These are phyloP conservation scores for Sphagnum magellanicum DNA, from an alignment of 228 moss, liverwort and hornwort genomes.

Conservation along the genomic window DNA sequence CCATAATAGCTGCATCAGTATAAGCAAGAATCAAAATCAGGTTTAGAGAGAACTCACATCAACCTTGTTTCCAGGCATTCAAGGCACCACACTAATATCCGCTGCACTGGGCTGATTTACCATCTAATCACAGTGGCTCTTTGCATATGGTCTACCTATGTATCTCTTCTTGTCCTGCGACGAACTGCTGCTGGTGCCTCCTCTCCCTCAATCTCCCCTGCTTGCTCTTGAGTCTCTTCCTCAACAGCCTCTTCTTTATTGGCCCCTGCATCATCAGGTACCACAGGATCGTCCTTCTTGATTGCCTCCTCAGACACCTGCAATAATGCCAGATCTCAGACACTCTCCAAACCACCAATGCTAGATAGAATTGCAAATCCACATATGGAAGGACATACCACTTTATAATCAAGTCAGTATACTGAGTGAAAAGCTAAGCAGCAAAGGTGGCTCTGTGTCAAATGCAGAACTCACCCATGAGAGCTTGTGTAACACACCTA, in stretches of 20 bases:
- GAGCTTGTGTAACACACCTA: background rate
- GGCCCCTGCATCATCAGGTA: slow-evolving; percentile 42
- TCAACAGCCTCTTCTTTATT: background rate
- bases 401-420: no score
- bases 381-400: no score
- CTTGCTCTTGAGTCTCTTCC: slow-evolving; percentile 34
- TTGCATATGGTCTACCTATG: slow-evolving; percentile 25
- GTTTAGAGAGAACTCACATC: slow-evolving; percentile 1
- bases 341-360: background rate
- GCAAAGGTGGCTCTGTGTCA: background rate
- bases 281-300: slow-evolving; percentile 68
- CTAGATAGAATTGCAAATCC: background rate
- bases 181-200: slow-evolving; percentile 18
- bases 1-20: slow-evolving; percentile 24
- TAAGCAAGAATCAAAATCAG: slow-evolving; percentile 31
- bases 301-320: slow-evolving; percentile 30
- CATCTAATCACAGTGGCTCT: slow-evolving; percentile 16
- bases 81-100: slow-evolving; percentile 3
- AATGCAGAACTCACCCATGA: background rate
- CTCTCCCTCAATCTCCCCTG: slow-evolving; percentile 44
- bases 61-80: no score
- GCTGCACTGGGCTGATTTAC: slow-evolving; percentile 11
- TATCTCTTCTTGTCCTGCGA: slow-evolving; percentile 43
- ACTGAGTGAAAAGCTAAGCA: background rate
- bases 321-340: background rate